Evolutionary conservation across 352 stramenopile genomes (phyloP).

Genomic region (Ophiocytium majus): DNA sequence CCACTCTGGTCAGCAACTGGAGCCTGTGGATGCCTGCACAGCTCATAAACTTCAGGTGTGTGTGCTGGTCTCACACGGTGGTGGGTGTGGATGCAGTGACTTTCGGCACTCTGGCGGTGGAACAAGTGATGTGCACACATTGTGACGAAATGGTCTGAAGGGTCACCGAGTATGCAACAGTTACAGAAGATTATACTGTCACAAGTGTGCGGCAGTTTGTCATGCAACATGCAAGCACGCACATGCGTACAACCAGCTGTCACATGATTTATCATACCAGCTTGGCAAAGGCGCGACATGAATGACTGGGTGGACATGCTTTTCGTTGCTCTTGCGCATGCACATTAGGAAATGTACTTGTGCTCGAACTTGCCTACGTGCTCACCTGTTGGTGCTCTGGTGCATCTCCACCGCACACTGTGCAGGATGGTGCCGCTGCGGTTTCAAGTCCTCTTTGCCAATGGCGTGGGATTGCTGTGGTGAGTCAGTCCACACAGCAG

Average conservation of each 20-base stretch:
- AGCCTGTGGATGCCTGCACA: conserved; percentile 61
- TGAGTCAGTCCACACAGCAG: too few relatives aligned
- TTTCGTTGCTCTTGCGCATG: not conserved
- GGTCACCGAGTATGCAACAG: not conserved
- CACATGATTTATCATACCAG: not conserved
- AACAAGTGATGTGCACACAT: not conserved
- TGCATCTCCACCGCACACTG: too few relatives aligned
- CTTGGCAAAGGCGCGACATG: not conserved
- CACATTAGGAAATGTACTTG: not conserved
- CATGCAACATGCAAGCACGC: not conserved
- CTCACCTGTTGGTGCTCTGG: not conserved
- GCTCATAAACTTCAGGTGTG: conserved; percentile 61
- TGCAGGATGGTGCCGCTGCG: conserved; percentile 34
- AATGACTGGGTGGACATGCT: not conserved
- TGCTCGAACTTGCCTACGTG: not conserved
- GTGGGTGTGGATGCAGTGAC: not conserved
- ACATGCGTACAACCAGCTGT: not conserved
- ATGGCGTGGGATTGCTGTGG: conserved; percentile 58
- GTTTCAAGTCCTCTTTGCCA: conserved; percentile 60
- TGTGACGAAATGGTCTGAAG: not conserved
- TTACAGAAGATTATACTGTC: not conserved
- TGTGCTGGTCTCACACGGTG: not conserved
- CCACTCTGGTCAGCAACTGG: conserved; percentile 61
- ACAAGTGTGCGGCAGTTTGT: not conserved
- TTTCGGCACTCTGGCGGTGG: not conserved